Conservation (phyloP, 352 stramenopile genomes). For the Pythium aquatile region DNA sequence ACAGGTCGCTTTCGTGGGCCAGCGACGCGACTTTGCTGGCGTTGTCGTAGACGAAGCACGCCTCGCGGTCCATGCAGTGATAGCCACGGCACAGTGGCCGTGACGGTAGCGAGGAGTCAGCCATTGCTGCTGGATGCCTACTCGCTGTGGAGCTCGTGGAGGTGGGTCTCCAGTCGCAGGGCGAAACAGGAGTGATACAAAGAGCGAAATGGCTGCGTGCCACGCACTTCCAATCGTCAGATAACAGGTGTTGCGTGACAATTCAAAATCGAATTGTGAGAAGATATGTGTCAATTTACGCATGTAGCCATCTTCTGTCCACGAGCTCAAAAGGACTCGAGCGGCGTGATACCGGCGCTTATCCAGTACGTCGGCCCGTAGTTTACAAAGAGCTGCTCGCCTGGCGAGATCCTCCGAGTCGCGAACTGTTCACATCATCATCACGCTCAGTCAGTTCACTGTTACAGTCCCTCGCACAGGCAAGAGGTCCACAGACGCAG, state of each 20-base stretch:
- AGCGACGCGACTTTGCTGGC: slow-evolving; percentile 34
- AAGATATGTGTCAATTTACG: slow-evolving; percentile 4
- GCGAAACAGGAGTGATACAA: neutral
- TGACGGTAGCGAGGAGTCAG: neutral
- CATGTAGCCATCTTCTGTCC: slow-evolving; percentile 3
- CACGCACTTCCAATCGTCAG: slow-evolving; percentile 27
- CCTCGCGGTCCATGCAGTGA: slow-evolving; percentile 62
- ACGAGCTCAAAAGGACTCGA: slow-evolving; percentile 22
- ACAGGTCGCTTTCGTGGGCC: slow-evolving; percentile 39
- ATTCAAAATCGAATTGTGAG: slow-evolving; percentile 27
- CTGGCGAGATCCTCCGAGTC: slow-evolving; percentile 36
- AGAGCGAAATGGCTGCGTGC: slow-evolving; percentile 4
- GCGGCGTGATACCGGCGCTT: slow-evolving; percentile 43
- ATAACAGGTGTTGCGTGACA: slow-evolving; percentile 11
- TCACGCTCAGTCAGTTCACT: neutral
- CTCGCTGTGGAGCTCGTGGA: neutral
- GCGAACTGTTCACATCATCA: slow-evolving; percentile 41
- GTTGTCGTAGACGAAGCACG: slow-evolving; percentile 57
- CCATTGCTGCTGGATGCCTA: neutral
- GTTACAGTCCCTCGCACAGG: neutral
- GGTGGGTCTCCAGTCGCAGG: too few species aligned
- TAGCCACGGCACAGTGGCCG: slow-evolving; percentile 35
- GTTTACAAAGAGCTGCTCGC: slow-evolving; percentile 74
- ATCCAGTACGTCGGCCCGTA: slow-evolving; percentile 74
- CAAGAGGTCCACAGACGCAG: slow-evolving; percentile 43